Base-by-base conservation (phyloP, 441 rosid genomes). In the Eruca vesicaria region DNA sequence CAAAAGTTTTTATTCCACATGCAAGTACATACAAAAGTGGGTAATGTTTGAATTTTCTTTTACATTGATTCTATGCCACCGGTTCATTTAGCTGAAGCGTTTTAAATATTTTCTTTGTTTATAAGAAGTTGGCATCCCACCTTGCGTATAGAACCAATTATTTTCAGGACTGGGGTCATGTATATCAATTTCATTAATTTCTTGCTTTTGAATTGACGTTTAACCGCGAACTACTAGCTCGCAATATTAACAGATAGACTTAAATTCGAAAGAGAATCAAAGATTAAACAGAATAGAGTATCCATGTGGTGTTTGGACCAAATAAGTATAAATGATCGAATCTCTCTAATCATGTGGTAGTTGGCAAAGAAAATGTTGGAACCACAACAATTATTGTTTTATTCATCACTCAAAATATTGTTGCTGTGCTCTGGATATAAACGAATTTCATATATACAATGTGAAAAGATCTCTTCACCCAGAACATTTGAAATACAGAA, bases 311-410 rank as follows among this genome's bases (percentile, higher is more conserved):
- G 3, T n/a, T 20, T 61, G 71, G 19, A 65, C 26, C 57, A 64
- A 33, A 61, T 14, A 14, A 8, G 20, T 21, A n/a, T 63, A 41
- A 38, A 21, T 65, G 18, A 41, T 20, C 8, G 7, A 4, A 10
- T 33, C 38, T 28, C 57, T 61, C 11, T 28, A 12, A 55, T 38
- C 21, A 72, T 53, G 63, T 63, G 76, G 58, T 38, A 7, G 61
- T 26, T 63, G 53, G 26, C 19, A n/a, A 20, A 20, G 4, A 29
- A 31, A 31, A 31, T 6, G 19, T 16, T 16, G 43, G 9, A 71
- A 52, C 63, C 69, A 64, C 70, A 36, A 36, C 35, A 63, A 12
- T 12, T 18, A 18, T 16, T 38, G 12, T 12, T 7, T 23, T 0
- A 0, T 2, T 23, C 23, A 14, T 38, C 48, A 65, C 33, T 28